Evolutionary conservation across 2,329 filamentous ascomycete genomes (phyloP).

Genomic region (Sporothrix humicola): DNA sequence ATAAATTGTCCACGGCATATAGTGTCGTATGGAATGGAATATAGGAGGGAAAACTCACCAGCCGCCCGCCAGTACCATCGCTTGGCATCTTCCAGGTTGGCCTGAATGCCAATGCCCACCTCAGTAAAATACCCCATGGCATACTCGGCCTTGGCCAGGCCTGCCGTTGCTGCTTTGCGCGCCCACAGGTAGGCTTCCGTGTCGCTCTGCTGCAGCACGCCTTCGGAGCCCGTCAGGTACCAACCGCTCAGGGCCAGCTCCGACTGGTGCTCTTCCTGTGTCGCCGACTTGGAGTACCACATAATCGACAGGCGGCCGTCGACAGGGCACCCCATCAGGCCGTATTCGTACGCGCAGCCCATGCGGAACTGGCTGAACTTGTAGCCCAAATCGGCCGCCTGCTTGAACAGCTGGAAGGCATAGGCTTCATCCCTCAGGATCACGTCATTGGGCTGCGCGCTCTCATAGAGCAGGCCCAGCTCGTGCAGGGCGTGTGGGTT

Average conservation of each 20-base stretch:
- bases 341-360: conserved; percentile 88
- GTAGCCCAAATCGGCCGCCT: conserved; percentile 88
- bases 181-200: conserved; percentile 98
- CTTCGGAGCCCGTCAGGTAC: conserved; percentile 91
- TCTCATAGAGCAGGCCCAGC: conserved; percentile 70
- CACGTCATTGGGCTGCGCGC: conserved; percentile 69
- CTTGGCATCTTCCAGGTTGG: conserved; percentile 92
- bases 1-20: conserved; percentile 41
- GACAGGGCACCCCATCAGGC: conserved; percentile 78
- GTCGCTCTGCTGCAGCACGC: conserved; percentile 87
- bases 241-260: conserved; percentile 86
- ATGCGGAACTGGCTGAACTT: conserved; percentile 93
- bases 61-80: conserved; percentile 98
- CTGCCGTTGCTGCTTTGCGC: conserved; percentile 85
- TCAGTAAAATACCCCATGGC: conserved; percentile 99
- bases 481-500: conserved; percentile 97
- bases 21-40: background rate
- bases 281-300: conserved; percentile 91
- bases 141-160: conserved; percentile 92
- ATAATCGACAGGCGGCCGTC: conserved; percentile 85
- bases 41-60: conserved; percentile 67
- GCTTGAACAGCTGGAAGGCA: conserved; percentile 78
- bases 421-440: conserved; percentile 83
- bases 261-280: conserved; percentile 91
- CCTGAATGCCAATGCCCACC: conserved; percentile 84